These are phyloP conservation scores for Leccinellum albellum DNA, from an alignment of 768 basidiomycete species.

Conservation along the genomic window DNA sequence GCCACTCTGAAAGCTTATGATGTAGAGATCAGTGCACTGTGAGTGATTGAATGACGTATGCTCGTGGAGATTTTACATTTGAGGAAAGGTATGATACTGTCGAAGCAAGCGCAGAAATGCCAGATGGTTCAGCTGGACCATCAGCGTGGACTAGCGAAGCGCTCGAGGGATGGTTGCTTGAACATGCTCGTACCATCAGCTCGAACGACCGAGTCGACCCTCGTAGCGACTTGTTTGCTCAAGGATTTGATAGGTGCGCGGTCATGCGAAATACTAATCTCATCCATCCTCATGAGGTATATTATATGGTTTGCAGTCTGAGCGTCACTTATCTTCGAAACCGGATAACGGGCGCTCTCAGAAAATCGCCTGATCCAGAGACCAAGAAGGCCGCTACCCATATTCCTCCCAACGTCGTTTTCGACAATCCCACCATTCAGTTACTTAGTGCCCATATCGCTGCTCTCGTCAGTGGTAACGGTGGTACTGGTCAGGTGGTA, in stretches of 20 bases:
- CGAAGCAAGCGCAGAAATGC: conserved; percentile 21
- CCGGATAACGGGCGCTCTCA: conserved; percentile 21
- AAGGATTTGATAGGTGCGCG: conserved; percentile 38
- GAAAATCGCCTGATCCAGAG: conserved; percentile 29
- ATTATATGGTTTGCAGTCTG: conserved; percentile 13
- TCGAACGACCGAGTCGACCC: conserved; percentile 6
- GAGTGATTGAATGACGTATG: conserved; percentile 1
- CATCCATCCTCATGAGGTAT: background rate
- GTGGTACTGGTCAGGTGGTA: background rate
- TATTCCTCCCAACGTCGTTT: conserved; percentile 34
- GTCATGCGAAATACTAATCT: background rate
- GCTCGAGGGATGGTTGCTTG: conserved; percentile 27
- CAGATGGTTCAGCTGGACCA: conserved; percentile 22
- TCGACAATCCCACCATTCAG: conserved; percentile 39
- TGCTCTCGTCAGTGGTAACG: conserved; percentile 3
- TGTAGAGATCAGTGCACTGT: conserved; percentile 47
- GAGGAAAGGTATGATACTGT: conserved; percentile 31
- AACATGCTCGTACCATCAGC: conserved; percentile 21
- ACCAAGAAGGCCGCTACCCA: conserved; percentile 22
- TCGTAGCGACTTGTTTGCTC: conserved; percentile 27
- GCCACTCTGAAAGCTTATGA: conserved; percentile 38
- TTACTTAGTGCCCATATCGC: conserved; percentile 27
- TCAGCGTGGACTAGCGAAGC: conserved; percentile 20
- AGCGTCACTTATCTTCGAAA: conserved; percentile 30
- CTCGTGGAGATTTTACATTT: background rate